Percentiles rank a stretch among this genome's conserved stretches.
These are phyloP conservation scores for Lipomyces orientalis DNA, from an alignment of 805 yeast species.

Conservation along the genomic window DNA sequence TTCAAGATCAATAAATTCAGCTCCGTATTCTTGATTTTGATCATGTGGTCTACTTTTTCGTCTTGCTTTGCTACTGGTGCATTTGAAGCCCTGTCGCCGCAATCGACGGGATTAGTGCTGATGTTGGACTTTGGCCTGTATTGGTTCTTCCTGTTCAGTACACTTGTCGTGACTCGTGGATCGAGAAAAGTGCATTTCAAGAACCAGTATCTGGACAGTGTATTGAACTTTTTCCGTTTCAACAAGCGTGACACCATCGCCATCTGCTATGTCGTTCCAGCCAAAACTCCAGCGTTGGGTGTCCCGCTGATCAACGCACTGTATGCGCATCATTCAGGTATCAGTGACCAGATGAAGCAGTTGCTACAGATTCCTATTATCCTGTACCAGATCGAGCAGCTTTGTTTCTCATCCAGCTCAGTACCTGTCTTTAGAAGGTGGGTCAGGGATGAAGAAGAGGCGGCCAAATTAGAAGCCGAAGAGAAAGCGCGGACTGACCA, in stretches of 20 bases:
- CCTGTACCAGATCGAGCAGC: slow-evolving; percentile 85
- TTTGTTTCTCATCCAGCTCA: slow-evolving; percentile 76
- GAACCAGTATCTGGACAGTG: slow-evolving; percentile 29
- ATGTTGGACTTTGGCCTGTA: slow-evolving; percentile 84
- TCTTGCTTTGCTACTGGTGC: slow-evolving; percentile 80
- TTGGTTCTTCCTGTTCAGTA: slow-evolving; percentile 70
- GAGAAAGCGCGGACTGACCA: slow-evolving; percentile 11
- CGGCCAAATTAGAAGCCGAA: slow-evolving; percentile 6
- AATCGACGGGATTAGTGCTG: slow-evolving; percentile 72
- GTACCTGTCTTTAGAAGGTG: slow-evolving; percentile 71
- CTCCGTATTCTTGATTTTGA: slow-evolving; percentile 73
- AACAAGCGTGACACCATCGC: slow-evolving; percentile 74
- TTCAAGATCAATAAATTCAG: slow-evolving; percentile 74
- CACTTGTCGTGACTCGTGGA: slow-evolving; percentile 68
- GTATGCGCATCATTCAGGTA: slow-evolving; percentile 62
- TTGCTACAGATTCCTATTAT: slow-evolving; percentile 82
- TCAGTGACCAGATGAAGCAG: slow-evolving; percentile 56
- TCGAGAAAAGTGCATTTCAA: slow-evolving; percentile 36
- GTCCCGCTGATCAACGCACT: slow-evolving; percentile 79
- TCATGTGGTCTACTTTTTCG: slow-evolving; percentile 58
- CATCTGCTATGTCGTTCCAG: slow-evolving; percentile 86
- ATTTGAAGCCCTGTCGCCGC: slow-evolving; percentile 69
- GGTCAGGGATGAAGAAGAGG: slow-evolving; percentile 50
- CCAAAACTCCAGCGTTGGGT: slow-evolving; percentile 91
- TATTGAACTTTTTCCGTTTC: slow-evolving; percentile 60